A percentile compares a stretch with the other conserved stretches of the same genome.
These are phyloP conservation scores for Umbelopsis sp. DNA, from an alignment of 192 early-diverging fungal genomes.

Conservation along the genomic window DNA sequence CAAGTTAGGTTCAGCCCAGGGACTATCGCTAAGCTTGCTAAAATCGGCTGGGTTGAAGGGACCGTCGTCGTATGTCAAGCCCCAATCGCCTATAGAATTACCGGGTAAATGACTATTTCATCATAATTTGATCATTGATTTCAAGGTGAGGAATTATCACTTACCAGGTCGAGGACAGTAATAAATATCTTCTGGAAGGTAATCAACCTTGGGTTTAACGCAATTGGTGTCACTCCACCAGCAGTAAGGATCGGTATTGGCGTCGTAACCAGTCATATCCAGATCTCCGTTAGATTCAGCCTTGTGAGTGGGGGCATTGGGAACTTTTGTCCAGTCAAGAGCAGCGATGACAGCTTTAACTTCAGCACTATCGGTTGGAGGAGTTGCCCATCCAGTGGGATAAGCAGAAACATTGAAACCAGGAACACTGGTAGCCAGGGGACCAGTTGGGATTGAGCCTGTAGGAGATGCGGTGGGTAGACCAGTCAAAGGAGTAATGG, in stretches of 20 bases:
- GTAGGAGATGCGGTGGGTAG: slow-evolving; percentile 2
- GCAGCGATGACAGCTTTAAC: slow-evolving; percentile 25
- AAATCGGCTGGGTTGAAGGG: slow-evolving; percentile 30
- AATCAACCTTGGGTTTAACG: slow-evolving; percentile 34
- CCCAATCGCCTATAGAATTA: slow-evolving; percentile 31
- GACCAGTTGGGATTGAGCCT: slow-evolving; percentile 17
- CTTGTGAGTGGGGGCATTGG: slow-evolving; percentile 23
- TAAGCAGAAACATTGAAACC: slow-evolving; percentile 23
- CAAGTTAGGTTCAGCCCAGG: slow-evolving; percentile 38
- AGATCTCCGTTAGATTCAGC: slow-evolving; percentile 25
- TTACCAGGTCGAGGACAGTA: slow-evolving; percentile 31
- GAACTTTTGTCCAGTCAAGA: slow-evolving; percentile 36
- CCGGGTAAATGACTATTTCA: not conserved
- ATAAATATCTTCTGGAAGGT: slow-evolving; percentile 44
- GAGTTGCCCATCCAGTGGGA: slow-evolving; percentile 28
- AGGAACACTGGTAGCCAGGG: not conserved
- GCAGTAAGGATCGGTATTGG: slow-evolving; percentile 28
- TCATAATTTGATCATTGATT: not conserved
- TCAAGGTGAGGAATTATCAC: not conserved
- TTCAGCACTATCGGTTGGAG: slow-evolving; percentile 37
- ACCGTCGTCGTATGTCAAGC: slow-evolving; percentile 46
- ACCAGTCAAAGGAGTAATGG: not conserved
- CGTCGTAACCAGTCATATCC: slow-evolving; percentile 31
- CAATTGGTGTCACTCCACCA: slow-evolving; percentile 38
- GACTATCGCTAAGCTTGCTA: slow-evolving; percentile 1